Evolutionary conservation across 75 land plant genomes (phyloP).

Genomic region (Sequoia sempervirens): DNA sequence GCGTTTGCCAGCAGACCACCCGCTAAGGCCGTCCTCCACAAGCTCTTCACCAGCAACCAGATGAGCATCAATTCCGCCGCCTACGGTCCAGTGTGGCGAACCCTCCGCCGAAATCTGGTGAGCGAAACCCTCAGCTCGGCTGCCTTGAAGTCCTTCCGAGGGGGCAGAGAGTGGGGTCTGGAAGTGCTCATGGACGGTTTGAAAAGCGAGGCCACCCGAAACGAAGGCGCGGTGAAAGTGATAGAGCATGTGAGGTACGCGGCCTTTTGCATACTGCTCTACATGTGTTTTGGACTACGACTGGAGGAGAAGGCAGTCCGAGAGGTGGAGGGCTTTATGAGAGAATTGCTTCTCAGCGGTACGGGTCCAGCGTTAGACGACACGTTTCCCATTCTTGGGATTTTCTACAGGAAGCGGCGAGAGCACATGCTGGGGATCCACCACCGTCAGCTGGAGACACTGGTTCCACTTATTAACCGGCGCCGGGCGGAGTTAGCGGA

Average conservation of each 20-base stretch:
- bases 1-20: conserved; percentile 44
- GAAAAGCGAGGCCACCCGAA: no score
- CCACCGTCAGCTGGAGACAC: no score
- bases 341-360: conserved; percentile 24
- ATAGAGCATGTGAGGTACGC: conserved; percentile 42
- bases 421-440: no score
- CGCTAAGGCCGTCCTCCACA: conserved; percentile 39
- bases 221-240: conserved; percentile 33
- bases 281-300: conserved; percentile 46
- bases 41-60: conserved; percentile 5
- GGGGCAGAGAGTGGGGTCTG: neutral
- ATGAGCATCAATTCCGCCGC: conserved; percentile 14
- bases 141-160: no score
- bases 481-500: no score
- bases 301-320: conserved; percentile 22
- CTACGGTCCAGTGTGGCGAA: no score
- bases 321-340: conserved; percentile 23
- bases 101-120: no score
- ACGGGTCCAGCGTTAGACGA: no score
- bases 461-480: no score
- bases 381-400: no score
- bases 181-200: neutral
- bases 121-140: no score
- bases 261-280: conserved; percentile 7
- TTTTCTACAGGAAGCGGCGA: no score